These are phyloP conservation scores for Trametes gibbosa DNA, from an alignment of 768 basidiomycete species.

Conservation along the genomic window DNA sequence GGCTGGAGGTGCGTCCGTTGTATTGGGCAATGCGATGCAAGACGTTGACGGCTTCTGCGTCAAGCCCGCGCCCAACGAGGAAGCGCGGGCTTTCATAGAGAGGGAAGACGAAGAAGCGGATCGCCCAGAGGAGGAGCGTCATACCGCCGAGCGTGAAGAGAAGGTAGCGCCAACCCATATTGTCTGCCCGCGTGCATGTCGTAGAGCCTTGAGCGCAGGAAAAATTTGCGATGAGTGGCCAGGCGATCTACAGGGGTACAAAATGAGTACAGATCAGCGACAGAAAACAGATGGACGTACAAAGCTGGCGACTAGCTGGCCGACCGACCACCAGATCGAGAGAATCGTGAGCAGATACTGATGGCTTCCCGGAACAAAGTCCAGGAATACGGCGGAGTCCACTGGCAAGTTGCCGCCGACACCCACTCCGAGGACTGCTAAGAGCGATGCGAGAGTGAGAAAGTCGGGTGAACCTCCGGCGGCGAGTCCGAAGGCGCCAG, in stretches of 20 bases:
- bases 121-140: conserved; percentile 49
- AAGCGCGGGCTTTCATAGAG: conserved; percentile 58
- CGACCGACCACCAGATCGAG: conserved; percentile 59
- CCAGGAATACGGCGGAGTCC: conserved; percentile 51
- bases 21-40: conserved; percentile 49
- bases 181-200: conserved; percentile 41
- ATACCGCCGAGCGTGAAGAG: conserved; percentile 52
- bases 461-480: conserved; percentile 49
- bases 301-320: conserved; percentile 49
- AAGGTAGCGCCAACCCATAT: conserved; percentile 68
- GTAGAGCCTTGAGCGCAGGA: conserved; percentile 40
- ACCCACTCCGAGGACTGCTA: conserved; percentile 45
- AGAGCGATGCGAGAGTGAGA: conserved; percentile 44
- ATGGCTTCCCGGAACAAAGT: conserved; percentile 50
- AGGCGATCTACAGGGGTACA: conserved; percentile 42
- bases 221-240: conserved; percentile 56
- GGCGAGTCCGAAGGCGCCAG: conserved; percentile 50
- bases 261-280: not conserved
- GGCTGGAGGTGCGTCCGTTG: conserved; percentile 42
- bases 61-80: conserved; percentile 52
- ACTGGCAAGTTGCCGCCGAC: conserved; percentile 61
- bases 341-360: conserved; percentile 59
- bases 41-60: conserved; percentile 48
- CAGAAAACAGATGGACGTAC: conserved; percentile 26
- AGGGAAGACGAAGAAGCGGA: conserved; percentile 52